phyloP scores from a whole-genome alignment of 78 protist species.

The Guillardia theta region DNA sequence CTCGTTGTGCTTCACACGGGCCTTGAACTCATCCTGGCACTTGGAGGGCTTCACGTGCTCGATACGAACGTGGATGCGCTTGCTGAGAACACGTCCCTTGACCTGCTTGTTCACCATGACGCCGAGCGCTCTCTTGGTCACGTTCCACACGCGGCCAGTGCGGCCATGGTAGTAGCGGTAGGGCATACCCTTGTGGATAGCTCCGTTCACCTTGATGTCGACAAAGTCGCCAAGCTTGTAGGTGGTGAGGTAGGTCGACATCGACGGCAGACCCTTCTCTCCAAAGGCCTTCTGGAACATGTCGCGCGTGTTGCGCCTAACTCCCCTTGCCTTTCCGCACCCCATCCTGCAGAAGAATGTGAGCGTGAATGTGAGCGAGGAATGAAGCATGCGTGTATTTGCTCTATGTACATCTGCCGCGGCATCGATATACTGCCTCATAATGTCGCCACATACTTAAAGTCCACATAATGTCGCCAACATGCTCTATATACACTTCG shows the following conservation, averaged over 20 bases:
- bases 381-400: no score
- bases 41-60: conserved; percentile 97
- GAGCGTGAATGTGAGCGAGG: no score
- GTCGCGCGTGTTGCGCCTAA: conserved; percentile 34
- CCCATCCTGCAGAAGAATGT: no score
- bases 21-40: conserved; percentile 87
- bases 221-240: conserved; percentile 93
- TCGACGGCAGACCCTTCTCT: conserved; percentile 4
- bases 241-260: conserved; percentile 61
- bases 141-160: conserved; percentile 99
- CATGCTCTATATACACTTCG: no score
- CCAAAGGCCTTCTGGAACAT: conserved; percentile 15
- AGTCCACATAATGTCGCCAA: no score
- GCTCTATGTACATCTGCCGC: no score
- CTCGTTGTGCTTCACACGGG: conserved; percentile 70
- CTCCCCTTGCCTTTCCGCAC: not conserved
- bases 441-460: no score
- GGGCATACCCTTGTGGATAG: conserved; percentile 99
- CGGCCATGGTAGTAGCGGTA: conserved; percentile 99
- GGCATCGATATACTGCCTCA: no score
- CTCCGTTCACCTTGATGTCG: conserved; percentile 87
- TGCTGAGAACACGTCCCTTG: conserved; percentile 88
- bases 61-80: conserved; percentile 97
- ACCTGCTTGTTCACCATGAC: conserved; percentile 95
- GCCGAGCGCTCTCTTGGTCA: conserved; percentile 97